Base-by-base conservation (phyloP, 2,329 filamentous ascomycete species). In the Penicillium sp. region DNA sequence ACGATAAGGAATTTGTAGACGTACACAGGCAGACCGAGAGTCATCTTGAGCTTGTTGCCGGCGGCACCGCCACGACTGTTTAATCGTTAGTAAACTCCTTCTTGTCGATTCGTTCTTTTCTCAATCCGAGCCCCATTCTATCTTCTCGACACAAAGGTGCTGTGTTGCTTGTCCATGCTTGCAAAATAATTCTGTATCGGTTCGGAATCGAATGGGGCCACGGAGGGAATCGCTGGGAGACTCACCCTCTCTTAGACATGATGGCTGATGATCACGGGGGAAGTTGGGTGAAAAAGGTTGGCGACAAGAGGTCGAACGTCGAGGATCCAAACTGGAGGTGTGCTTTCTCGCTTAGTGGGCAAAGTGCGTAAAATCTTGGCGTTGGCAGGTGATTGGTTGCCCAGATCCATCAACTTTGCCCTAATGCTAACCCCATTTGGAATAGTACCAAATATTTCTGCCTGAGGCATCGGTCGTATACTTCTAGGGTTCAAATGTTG, bases 1-100 rank as follows among this genome's bases (percentile, higher is more conserved):
- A 49, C 50, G 61, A 50, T 60, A 52, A 57, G 48, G 39, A 59
- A 57, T 61, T 55, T 57, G 59, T 36, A 64, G 76, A 90, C 92
- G 81, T 96, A 97, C 93, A 96, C 92, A 83, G 94, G 94, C 77
- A 99, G 92, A 97, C 91, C 94, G 83, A 99, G 91, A 81, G 94
- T 97, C 94, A 99, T 99, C 90, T 96, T 97, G 77, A 97, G 90
- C 90, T 99, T 99, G 90, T 96, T 96, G 88, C 94, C 94, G 78
- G 93, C 90, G 86, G 91, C 89, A 90, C 89, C 90, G 87, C 91
- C 84, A 76, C 85, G 82, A 79, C 84, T 85, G 69, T 68, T 53
- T 15, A 59, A 60, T 52, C 49, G 63, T 69, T 63, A 71, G 68
- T 61, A n/a, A 53, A 51, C 49, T 57, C 50, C 50, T 35, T 49